phyloP scores from a whole-genome alignment of 2,329 filamentous ascomycete species.

The Fusarium sp. region DNA sequence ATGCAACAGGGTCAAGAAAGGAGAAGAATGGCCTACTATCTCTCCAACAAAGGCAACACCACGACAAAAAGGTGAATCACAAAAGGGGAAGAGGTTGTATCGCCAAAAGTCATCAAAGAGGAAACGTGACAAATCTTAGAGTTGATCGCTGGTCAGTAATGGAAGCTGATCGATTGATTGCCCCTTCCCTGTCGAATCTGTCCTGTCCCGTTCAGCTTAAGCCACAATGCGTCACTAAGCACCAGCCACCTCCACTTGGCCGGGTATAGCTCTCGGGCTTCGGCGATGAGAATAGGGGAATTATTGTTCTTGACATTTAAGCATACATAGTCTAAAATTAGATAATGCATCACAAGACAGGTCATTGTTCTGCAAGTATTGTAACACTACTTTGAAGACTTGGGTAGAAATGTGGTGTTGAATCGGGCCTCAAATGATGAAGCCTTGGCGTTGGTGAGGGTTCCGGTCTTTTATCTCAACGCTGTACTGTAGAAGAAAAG shows the following conservation, averaged over 20 bases:
- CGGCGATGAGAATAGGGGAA: neutral
- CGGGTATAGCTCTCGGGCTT: neutral
- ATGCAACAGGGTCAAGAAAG: conserved; percentile 16
- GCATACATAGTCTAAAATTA: neutral
- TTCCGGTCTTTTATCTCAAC: neutral
- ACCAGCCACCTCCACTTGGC: conserved; percentile 43
- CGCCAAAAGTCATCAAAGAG: conserved; percentile 9
- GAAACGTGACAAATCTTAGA: conserved; percentile 28
- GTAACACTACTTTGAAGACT: neutral
- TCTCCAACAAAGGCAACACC: conserved; percentile 10
- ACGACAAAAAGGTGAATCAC: conserved; percentile 16
- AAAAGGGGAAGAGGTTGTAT: neutral
- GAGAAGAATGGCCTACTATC: conserved; percentile 26
- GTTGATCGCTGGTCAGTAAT: conserved; percentile 41
- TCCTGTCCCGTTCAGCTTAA: conserved; percentile 33
- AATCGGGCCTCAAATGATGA: neutral
- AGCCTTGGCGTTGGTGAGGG: no score
- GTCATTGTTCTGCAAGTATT: neutral
- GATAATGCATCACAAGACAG: neutral
- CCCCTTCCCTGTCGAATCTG: conserved; percentile 4
- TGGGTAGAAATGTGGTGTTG: neutral
- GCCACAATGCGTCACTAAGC: conserved; percentile 46
- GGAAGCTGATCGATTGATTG: conserved; percentile 48
- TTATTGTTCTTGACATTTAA: neutral
- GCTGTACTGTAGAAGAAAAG: neutral